A percentile compares a stretch with the other conserved stretches of the same genome.
Conservation (phyloP, 768 basidiomycete genomes). For the Lentinula boryana region DNA sequence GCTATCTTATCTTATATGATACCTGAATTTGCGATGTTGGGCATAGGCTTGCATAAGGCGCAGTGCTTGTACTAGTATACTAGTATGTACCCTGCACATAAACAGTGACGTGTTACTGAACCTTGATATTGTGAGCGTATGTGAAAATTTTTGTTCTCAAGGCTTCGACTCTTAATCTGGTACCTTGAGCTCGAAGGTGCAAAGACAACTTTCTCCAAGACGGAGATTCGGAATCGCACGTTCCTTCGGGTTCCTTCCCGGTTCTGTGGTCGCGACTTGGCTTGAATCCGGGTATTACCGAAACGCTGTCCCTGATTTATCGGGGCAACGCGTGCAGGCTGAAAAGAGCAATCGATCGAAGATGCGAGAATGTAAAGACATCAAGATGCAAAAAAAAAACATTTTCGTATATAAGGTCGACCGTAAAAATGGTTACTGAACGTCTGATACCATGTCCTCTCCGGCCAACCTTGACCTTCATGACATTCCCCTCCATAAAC, state of each 20-base stretch:
- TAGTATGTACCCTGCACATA: no score
- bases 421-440: slow-evolving; percentile 19
- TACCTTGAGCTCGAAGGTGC: background rate
- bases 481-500: slow-evolving; percentile 35
- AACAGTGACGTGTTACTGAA: background rate
- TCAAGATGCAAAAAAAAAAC: slow-evolving; percentile 6
- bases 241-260: background rate
- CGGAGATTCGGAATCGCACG: background rate
- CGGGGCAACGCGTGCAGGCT: background rate
- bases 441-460: slow-evolving; percentile 27
- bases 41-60: no score
- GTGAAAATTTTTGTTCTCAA: background rate
- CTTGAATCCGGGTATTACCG: slow-evolving; percentile 4
- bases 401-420: slow-evolving; percentile 24
- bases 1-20: no score
- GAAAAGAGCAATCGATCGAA: slow-evolving; percentile 2
- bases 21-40: no score
- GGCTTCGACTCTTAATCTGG: background rate
- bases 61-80: no score
- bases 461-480: slow-evolving; percentile 26
- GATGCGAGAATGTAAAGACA: background rate
- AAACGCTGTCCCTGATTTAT: background rate
- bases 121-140: background rate
- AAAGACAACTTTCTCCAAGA: background rate
- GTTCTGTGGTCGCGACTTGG: background rate